phyloP scores from a whole-genome alignment of 176 grass and related monocot species.

The Musa schizocarpa region DNA sequence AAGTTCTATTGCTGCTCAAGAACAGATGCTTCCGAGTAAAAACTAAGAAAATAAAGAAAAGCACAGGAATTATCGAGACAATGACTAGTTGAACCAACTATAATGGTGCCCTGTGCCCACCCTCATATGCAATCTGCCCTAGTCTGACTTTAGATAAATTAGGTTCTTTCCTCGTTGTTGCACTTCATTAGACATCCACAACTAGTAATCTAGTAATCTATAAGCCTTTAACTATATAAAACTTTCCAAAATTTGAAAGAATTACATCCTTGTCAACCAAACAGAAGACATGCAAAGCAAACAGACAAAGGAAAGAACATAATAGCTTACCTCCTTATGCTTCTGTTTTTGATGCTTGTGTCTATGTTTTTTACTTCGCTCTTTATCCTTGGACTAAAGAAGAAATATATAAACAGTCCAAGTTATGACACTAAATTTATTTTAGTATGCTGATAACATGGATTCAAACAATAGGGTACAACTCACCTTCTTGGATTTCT shows the following conservation, averaged over 20 bases:
- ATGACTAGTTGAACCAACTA: too few relatives aligned
- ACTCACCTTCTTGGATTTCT: slow-evolving; percentile 48
- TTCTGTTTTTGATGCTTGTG: slow-evolving; percentile 47
- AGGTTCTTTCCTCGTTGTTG: too few relatives aligned
- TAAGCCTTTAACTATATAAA: too few relatives aligned
- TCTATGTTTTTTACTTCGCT: slow-evolving; percentile 39
- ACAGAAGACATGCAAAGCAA: too few relatives aligned
- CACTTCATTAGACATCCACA: too few relatives aligned
- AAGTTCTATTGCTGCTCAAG: background rate
- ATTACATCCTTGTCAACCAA: too few relatives aligned
- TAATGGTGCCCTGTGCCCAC: too few relatives aligned
- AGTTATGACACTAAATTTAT: slow-evolving; percentile 10
- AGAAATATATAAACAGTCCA: background rate
- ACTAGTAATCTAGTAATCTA: too few relatives aligned
- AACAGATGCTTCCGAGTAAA: background rate
- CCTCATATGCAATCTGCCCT: too few relatives aligned
- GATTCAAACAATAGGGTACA: background rate
- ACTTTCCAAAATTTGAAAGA: too few relatives aligned
- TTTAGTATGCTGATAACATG: slow-evolving; percentile 12
- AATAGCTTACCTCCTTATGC: slow-evolving; percentile 49
- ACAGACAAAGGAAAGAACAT: slow-evolving; percentile 19
- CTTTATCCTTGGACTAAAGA: slow-evolving; percentile 45
- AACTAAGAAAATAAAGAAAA: background rate
- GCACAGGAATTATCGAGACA: background rate
- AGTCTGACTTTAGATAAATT: too few relatives aligned